Evolutionary conservation across 306 rosid species (phyloP).

Genomic region (Hippophae gyantsensis): DNA sequence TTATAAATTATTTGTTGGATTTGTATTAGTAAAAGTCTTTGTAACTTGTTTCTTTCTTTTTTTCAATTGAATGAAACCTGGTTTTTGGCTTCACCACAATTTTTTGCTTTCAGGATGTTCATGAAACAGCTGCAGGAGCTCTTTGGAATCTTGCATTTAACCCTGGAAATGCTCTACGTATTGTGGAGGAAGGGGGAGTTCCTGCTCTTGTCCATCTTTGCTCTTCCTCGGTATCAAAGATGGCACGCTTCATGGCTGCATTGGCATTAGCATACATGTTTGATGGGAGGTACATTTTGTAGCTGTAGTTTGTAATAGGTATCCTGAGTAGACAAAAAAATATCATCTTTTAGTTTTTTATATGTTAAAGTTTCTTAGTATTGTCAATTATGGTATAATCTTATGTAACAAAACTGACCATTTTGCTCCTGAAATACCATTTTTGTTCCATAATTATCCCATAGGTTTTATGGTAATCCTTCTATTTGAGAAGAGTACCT

Average conservation of each 20-base stretch:
- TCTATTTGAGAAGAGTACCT: neutral
- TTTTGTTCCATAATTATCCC: neutral
- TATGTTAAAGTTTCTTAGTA: slow-evolving; percentile 4
- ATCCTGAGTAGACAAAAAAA: neutral
- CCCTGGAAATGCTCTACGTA: slow-evolving; percentile 90
- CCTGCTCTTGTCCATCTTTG: slow-evolving; percentile 91
- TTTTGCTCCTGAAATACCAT: neutral
- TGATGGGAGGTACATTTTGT: slow-evolving; percentile 74
- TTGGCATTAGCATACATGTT: slow-evolving; percentile 98
- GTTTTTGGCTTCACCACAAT: slow-evolving; percentile 12
- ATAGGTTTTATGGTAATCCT: neutral
- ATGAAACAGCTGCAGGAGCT: slow-evolving; percentile 99
- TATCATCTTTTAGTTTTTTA: neutral
- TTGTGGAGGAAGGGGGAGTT: slow-evolving; percentile 98
- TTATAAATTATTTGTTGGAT: no score
- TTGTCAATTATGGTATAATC: neutral
- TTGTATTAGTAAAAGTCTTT: neutral
- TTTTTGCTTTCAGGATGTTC: slow-evolving; percentile 83
- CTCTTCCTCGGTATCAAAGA: slow-evolving; percentile 84
- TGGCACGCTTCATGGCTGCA: slow-evolving; percentile 99
- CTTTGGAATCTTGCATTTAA: slow-evolving; percentile 99
- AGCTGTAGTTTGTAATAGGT: slow-evolving; percentile 1
- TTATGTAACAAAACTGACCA: neutral
- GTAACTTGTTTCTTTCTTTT: slow-evolving; percentile 11
- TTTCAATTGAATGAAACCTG: slow-evolving; percentile 10